Evolutionary conservation across 352 stramenopile species (phyloP), one percentile per base, ranked within the genome.

Genomic region (Pythium biforme): DNA sequence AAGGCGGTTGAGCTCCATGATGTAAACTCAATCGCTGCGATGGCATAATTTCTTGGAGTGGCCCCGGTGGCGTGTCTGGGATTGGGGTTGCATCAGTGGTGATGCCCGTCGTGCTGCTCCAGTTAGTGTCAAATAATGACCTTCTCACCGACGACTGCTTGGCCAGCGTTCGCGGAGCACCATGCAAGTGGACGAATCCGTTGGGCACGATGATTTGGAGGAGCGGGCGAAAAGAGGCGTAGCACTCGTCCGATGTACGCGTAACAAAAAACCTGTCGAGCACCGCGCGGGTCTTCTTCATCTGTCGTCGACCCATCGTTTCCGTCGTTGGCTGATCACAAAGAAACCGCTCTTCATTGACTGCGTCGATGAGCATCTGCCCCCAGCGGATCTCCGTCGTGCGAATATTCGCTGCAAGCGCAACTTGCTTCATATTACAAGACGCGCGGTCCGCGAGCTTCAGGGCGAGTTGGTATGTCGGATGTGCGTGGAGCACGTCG

Each of bases 201-300:
- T 89, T 89, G 1, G 79, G 68, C 17, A 86, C 70, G 25, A 89
- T 60, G 11, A 89, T 70, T 55, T 86, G 77, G 3, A 89, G 48
- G 1, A 89, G 60, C 4, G 74, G 56, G 4, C 69, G 68, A 49
- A 87, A 87, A 0, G 69, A 59, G 10, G 41, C 55, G 46, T 75
- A 83, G 0, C 68, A 69, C 19, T 78, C 72, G 11, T 79, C 68
- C 0, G 59, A 25, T 46, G 69, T 55, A 19, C 73, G 65, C 4
- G 81, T 47, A 15, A 66, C 54, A 25, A 77, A 72, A 12, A 59
- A 69, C 2, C 63, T 22, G 22, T 77, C 65, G 4, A 84, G 55
- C 3, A 75, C 55, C 6, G 67, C 62, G 9, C 75, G 48, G 0
- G 56, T 59, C 29, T 81, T 77, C 22, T 70, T 70, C n/a, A 67